These are phyloP conservation scores for Trichoderma oligosporum DNA, from an alignment of 2,329 filamentous ascomycete species.

Conservation along the genomic window DNA sequence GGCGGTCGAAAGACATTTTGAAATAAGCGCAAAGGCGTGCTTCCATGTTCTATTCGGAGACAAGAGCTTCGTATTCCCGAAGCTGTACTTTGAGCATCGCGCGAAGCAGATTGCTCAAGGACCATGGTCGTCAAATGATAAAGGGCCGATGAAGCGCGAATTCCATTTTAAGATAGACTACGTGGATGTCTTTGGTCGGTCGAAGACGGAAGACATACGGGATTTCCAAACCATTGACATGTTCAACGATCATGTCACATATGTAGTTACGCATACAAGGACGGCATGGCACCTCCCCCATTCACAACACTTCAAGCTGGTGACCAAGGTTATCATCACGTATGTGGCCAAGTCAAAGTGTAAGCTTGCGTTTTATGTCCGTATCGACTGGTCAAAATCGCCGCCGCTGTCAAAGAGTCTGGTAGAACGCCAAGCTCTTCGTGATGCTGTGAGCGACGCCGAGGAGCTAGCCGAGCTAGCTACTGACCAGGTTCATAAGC, in stretches of 20 bases:
- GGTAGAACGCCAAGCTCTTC: constrained; percentile 67
- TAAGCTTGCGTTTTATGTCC: constrained; percentile 83
- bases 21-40: constrained; percentile 87
- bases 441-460: constrained; percentile 69
- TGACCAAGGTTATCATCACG: constrained; percentile 90
- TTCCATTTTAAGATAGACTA: constrained; percentile 76
- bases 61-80: constrained; percentile 89
- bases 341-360: constrained; percentile 88
- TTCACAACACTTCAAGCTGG: constrained; percentile 70
- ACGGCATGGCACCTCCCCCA: constrained; percentile 83
- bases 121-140: constrained; percentile 69
- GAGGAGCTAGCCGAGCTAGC: constrained; percentile 72
- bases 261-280: constrained; percentile 60
- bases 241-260: constrained; percentile 69
- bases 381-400: constrained; percentile 77
- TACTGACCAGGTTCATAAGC: constrained; percentile 70
- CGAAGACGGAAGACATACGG: constrained; percentile 59
- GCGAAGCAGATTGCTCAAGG: constrained; percentile 79
- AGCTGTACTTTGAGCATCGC: constrained; percentile 78
- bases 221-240: constrained; percentile 87
- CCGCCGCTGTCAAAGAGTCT: constrained; percentile 58
- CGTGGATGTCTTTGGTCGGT: constrained; percentile 60
- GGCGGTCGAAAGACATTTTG: constrained; percentile 76
- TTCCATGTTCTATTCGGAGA: constrained; percentile 97
- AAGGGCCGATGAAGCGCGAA: constrained; percentile 68